Base-by-base conservation (phyloP, 305 asterid genomes). In the Fraxinus sp. region DNA sequence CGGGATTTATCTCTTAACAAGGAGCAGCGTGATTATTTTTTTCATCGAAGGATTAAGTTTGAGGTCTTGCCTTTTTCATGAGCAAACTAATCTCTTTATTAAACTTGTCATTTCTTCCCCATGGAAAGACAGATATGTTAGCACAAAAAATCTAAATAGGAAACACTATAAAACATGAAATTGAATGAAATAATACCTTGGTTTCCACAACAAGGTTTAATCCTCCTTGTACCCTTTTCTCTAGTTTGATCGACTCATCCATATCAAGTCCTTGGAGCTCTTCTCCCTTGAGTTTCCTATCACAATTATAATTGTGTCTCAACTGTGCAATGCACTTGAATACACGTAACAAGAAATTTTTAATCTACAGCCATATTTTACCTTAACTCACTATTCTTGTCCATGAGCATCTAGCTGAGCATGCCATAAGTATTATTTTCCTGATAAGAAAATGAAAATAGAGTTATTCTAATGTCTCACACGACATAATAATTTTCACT, bases 241-340 rank as follows among this genome's bases (percentile, higher is more conserved):
- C 98, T 13, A 94, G 91, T 88, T 81, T 94, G 57, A 87, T 82
- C 88, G 93, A 81, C 30, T 92, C 97, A 62, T 87, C 89, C 85
- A 93, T 13, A 18, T 86, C 84, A 76, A 94, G 97, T 30, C 86
- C 97, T 83, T 90, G 88, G 52, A 94, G 89, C 80, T 91, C 97
- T 86, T 94, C 97, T 84, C 97, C 98, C 72, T 83, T 85, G 3
- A 94, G 94, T 77, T 86, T 93, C 91, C 95, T 92, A 66, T 18
- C 22, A 46, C 62, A 77, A 75, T 1, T 72, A 52, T 14, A 2
- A 20, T 66, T 66, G 37, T 10, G 28, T 24, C n/a, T 66, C 74
- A 28, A 7, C 0, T 3, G 0, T 64, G 35, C n/a, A 24, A 64
- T 24, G 7, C 13, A 64, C 73, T 24, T 1, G 5, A 64, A 10